A percentile compares a stretch with the other conserved stretches of the same genome.
phyloP scores from a whole-genome alignment of 441 rosid species.

The Adansonia grandidieri region DNA sequence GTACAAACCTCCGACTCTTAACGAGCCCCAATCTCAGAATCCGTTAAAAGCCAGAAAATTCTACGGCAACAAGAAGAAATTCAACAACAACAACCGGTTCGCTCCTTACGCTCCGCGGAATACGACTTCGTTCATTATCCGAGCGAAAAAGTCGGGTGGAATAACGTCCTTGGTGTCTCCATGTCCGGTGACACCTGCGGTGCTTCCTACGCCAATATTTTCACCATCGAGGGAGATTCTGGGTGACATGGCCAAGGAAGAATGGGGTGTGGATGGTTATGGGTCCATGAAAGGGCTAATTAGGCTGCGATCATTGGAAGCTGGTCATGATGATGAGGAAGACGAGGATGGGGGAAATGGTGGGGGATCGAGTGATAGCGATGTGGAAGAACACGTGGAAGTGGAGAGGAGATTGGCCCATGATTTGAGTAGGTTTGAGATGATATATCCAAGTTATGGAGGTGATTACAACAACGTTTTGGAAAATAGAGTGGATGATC shows the following conservation, averaged over 20 bases:
- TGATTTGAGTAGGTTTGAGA: conserved; percentile 94
- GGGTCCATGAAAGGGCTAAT: conserved; percentile 97
- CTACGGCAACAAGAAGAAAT: conserved; percentile 54
- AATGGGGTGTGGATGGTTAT: conserved; percentile 98
- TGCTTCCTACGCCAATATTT: conserved; percentile 80
- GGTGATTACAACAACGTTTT: conserved; percentile 73
- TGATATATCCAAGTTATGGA: conserved; percentile 78
- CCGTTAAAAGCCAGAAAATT: conserved; percentile 74
- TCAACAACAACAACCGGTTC: conserved; percentile 53
- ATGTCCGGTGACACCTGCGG: conserved; percentile 84
- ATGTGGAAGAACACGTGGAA: conserved; percentile 94
- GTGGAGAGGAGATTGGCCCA: conserved; percentile 93
- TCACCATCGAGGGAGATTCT: conserved; percentile 84
- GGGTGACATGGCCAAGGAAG: conserved; percentile 95
- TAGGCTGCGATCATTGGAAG: conserved; percentile 67
- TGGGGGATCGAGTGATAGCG: conserved; percentile 92
- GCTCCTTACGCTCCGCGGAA: conserved; percentile 95
- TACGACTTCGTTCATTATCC: conserved; percentile 80
- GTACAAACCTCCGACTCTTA: conserved; percentile 77
- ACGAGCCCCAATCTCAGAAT: conserved; percentile 81
- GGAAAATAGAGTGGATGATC: conserved; percentile 97
- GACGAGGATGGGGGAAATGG: conserved; percentile 89
- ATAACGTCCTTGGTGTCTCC: conserved; percentile 93
- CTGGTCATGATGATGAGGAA: conserved; percentile 65
- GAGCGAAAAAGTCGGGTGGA: conserved; percentile 91